Evolutionary conservation across 2,329 filamentous ascomycete genomes (phyloP), one percentile per base, ranked within the genome.

Genomic region (Fusarium algeriense): DNA sequence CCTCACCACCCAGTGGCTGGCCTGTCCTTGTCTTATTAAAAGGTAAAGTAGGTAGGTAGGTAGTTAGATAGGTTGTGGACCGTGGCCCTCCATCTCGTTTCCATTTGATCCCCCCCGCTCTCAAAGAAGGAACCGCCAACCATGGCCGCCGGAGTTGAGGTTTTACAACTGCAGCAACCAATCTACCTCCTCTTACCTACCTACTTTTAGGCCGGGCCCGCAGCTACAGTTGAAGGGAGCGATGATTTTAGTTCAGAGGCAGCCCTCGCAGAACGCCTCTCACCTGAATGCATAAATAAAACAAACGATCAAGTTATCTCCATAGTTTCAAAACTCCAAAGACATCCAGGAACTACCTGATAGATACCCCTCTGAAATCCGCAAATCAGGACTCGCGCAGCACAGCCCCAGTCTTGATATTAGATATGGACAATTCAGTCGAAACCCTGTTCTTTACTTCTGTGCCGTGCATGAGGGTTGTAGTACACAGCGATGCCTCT

Each of bases 401-500:
- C 34, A 52, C 37, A 59, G 40, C 45, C 61, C 50, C 23, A 57
- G 38, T 35, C 32, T 38, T 34, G 30, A 10, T 30, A 30, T 26
- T 28, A 41, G 37, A 26, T 23, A 43, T 34, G 30, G n/a, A 43
- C 37, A 32, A 14, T 34, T 4, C 30, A 26, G 52, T 20, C 37
- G 17, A 43, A 58, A 30, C 20, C 35, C 28, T 37, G 20, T n/a
- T 54, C 19, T 23, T 64, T 28, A 20, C 43, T 20, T 40, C 44
- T 49, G 43, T 49, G 63, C 44, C 44, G 44, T 35, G 43, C 32
- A 45, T 44, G 23, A 46, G 45, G 40, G 35, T 66, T 23, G 32
- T n/a, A 44, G 35, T 41, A 44, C 46, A 67, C 41, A 53, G 43
- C 50, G 45, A 48, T 60, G 61, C 57, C 69, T 54, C 63, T 44